These are phyloP conservation scores for Macrolepiota dolichaula DNA, from an alignment of 768 basidiomycete species.

Conservation along the genomic window DNA sequence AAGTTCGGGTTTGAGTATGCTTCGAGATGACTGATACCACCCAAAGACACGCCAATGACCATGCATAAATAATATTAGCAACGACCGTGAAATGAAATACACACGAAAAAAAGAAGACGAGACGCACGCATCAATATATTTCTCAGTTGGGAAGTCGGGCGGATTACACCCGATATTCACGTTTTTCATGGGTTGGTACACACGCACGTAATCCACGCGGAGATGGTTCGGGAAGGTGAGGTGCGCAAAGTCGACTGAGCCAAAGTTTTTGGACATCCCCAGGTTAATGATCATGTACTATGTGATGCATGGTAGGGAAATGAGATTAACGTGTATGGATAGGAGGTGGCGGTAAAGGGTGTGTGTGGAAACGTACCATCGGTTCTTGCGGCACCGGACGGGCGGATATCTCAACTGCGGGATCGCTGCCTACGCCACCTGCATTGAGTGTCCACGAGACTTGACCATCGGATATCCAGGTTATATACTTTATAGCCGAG, in stretches of 20 bases:
- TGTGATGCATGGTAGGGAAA: conserved; percentile 29
- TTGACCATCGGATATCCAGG: conserved; percentile 70
- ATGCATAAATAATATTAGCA: neutral
- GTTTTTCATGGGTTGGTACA: conserved; percentile 58
- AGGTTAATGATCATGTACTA: conserved; percentile 80
- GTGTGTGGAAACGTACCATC: conserved; percentile 48
- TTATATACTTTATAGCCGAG: conserved; percentile 54
- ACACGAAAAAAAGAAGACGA: neutral
- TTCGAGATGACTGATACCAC: conserved; percentile 38
- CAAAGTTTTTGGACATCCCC: conserved; percentile 80
- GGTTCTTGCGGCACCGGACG: conserved; percentile 77
- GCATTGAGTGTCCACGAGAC: conserved; percentile 71
- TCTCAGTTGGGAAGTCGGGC: conserved; percentile 51
- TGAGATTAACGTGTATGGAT: neutral
- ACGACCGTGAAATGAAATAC: neutral
- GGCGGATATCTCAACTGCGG: conserved; percentile 51
- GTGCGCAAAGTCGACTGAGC: conserved; percentile 58
- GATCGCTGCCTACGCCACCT: conserved; percentile 61
- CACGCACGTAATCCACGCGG: conserved; percentile 47
- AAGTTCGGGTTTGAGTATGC: conserved; percentile 68
- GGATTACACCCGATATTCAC: conserved; percentile 73
- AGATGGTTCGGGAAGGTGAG: conserved; percentile 58
- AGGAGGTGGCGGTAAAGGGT: neutral
- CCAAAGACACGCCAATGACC: neutral
- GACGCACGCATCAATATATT: conserved; percentile 59